Evolutionary conservation across 305 asterid species (phyloP), one percentile per base, ranked within the genome.

Genomic region (Striga hermonthica): DNA sequence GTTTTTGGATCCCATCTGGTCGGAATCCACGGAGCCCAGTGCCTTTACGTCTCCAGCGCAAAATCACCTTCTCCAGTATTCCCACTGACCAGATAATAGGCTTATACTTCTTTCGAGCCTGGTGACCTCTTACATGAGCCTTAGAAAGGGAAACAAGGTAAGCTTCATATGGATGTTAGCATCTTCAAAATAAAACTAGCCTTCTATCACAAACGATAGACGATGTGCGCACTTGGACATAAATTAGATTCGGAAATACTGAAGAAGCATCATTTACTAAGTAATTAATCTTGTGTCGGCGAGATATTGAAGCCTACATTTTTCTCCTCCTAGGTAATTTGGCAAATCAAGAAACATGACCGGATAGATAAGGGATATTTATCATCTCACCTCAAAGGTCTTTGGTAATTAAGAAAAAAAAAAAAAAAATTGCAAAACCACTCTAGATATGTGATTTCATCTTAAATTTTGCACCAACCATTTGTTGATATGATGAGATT

Each of bases 41-140:
- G 70, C 95, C 72, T 79, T 87, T 92, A 74, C 96, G 86, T 63
- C 98, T 86, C 98, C 97, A 89, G 49, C 98, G 88, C 85, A 89
- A 68, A 47, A 89, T 87, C 74, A 87, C 90, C 81, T 86, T 87
- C 78, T 89, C 97, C 72, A 89, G 70, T 65, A 92, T 83, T 66
- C 97, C 95, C 54, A 92, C 97, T 0, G 98, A 84, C 98, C 97
- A 89, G 74, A 77, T 76, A 65, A 92, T 83, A 45, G 95, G 76
- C 75, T 84, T 89, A 75, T 86, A 86, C 61, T 86, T 87, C 69
- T 86, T 90, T 80, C 99, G 90, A 12, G 72, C 99, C 73, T 93
- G 99, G 78, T 93, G 97, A 41, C 99, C 99, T 77, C 99, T 88
- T 16, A 93, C 88, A 79, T 86, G 96, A 75, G 99, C 99, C 99